phyloP scores from a whole-genome alignment of 2,329 filamentous ascomycete genomes.

The Epichloe bromicola region DNA sequence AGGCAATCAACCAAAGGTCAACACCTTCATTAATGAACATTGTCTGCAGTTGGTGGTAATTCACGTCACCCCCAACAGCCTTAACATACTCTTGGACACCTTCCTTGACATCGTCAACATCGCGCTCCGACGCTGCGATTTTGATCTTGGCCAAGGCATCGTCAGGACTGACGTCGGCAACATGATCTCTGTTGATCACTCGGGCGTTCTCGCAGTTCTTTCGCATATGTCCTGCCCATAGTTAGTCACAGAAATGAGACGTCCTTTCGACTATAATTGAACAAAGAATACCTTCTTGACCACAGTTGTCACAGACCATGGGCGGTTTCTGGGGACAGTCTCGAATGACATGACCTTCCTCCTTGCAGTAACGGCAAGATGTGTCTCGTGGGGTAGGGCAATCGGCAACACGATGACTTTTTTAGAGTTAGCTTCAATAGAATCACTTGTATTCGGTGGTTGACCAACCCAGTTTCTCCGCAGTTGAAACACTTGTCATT shows the following conservation, averaged over 20 bases:
- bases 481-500: conserved; percentile 24
- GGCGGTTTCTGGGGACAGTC: conserved; percentile 51
- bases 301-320: conserved; percentile 46
- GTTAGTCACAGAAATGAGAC: conserved; percentile 6
- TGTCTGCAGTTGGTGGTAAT: conserved; percentile 47
- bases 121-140: conserved; percentile 36
- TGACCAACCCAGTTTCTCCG: conserved; percentile 21
- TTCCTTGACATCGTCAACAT: conserved; percentile 51
- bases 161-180: conserved; percentile 38
- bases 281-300: conserved; percentile 35
- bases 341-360: conserved; percentile 40
- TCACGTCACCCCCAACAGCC: conserved; percentile 37
- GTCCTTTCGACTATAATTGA: not conserved
- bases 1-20: conserved; percentile 47
- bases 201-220: conserved; percentile 46
- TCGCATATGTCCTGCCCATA: conserved; percentile 36
- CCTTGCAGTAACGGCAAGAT: conserved; percentile 32
- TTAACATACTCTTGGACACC: conserved; percentile 49
- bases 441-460: not conserved
- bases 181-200: conserved; percentile 38
- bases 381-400: conserved; percentile 21
- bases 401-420: conserved; percentile 21
- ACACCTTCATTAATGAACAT: conserved; percentile 42
- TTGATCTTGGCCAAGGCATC: conserved; percentile 45
- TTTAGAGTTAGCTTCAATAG: conserved; percentile 3